Conservation (phyloP, 306 rosid genomes). For the Quercus alba region DNA sequence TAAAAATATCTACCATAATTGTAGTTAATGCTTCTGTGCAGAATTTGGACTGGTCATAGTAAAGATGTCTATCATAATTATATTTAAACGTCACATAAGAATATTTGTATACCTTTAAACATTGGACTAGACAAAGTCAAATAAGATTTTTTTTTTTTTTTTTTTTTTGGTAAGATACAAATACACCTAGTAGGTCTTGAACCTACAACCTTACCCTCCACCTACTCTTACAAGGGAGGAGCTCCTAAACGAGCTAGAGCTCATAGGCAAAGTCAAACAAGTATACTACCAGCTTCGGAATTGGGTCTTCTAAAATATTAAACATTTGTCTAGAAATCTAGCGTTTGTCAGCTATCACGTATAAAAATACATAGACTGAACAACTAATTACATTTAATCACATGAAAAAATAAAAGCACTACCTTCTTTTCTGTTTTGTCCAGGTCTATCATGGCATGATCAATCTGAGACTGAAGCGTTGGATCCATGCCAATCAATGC, state of each 20-base stretch:
- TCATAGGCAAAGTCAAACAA: neutral
- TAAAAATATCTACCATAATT: neutral
- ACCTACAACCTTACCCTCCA: no score
- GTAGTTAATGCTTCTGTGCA: neutral
- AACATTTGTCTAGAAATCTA: neutral
- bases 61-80: neutral
- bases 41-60: neutral
- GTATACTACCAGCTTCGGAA: neutral
- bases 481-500: slow-evolving; percentile 96
- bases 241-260: no score
- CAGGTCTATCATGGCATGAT: slow-evolving; percentile 87
- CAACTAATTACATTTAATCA: slow-evolving; percentile 2
- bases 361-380: neutral
- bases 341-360: neutral
- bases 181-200: no score
- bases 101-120: neutral
- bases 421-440: slow-evolving; percentile 99
- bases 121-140: neutral
- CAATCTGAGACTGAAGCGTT: slow-evolving; percentile 85
- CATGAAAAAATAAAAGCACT: neutral
- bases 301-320: neutral
- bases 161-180: no score
- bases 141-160: neutral
- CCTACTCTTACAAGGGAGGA: no score
- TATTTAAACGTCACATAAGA: neutral